phyloP scores from a whole-genome alignment of 2,329 filamentous ascomycete species.

The Colletotrichum karsti region DNA sequence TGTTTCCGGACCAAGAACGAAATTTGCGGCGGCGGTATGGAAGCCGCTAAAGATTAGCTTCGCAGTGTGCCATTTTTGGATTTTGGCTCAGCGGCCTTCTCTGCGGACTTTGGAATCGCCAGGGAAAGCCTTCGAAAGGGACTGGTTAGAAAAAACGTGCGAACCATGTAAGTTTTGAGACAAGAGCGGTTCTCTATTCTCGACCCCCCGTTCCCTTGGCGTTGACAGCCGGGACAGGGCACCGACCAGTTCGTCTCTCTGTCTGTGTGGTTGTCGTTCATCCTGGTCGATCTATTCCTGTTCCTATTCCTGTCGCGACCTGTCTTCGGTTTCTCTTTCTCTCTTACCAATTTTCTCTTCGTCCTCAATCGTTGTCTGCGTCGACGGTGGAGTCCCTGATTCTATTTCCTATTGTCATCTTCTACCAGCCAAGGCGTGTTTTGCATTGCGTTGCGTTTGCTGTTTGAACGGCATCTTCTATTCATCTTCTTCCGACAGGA shows the following conservation, averaged over 20 bases:
- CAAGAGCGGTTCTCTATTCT: slow-evolving; percentile 15
- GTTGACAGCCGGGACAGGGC: slow-evolving; percentile 16
- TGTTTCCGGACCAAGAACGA: neutral
- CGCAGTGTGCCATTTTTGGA: neutral
- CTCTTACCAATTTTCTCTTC: neutral
- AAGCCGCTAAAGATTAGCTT: neutral
- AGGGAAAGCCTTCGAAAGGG: neutral
- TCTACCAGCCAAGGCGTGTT: slow-evolving; percentile 11
- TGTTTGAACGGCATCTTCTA: slow-evolving; percentile 14
- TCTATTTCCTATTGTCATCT: slow-evolving; percentile 2
- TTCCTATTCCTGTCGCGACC: slow-evolving; percentile 14
- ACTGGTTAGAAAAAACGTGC: slow-evolving; percentile 12
- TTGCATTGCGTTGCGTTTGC: slow-evolving; percentile 19
- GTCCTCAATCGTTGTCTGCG: slow-evolving; percentile 19
- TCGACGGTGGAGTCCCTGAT: slow-evolving; percentile 23
- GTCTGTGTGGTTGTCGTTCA: neutral
- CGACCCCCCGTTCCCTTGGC: slow-evolving; percentile 14
- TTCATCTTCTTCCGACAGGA: slow-evolving; percentile 1
- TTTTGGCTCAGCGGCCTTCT: slow-evolving; percentile 16
- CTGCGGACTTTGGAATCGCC: neutral
- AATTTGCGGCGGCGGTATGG: neutral
- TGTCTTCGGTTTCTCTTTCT: slow-evolving; percentile 7
- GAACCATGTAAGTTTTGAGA: slow-evolving; percentile 22
- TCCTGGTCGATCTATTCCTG: slow-evolving; percentile 8
- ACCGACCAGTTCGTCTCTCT: slow-evolving; percentile 17